phyloP scores from a whole-genome alignment of 2,329 filamentous ascomycete genomes.

The Aspergillus ibericus region DNA sequence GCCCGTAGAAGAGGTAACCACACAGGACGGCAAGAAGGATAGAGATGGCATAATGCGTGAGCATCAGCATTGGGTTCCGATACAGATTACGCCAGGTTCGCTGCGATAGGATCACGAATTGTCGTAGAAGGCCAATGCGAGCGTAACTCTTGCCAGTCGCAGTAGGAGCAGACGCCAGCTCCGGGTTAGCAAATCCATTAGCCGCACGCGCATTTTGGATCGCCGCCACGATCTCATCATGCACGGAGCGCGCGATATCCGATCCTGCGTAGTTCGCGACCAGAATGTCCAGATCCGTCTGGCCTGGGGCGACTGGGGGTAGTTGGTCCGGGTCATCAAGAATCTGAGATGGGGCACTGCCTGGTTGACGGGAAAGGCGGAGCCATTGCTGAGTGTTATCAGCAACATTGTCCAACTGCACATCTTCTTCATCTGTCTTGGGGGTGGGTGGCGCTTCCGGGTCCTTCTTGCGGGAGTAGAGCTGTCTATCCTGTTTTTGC shows the following conservation, averaged over 20 bases:
- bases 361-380: conserved; percentile 56
- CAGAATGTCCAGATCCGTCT: conserved; percentile 79
- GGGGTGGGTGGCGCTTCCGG: conserved; percentile 59
- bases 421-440: conserved; percentile 62
- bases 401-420: conserved; percentile 50
- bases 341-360: conserved; percentile 58
- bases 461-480: conserved; percentile 80
- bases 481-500: conserved; percentile 80
- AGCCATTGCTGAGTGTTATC: conserved; percentile 61
- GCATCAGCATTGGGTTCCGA: conserved; percentile 95
- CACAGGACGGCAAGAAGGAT: conserved; percentile 92
- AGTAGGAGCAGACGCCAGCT: conserved; percentile 47
- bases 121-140: conserved; percentile 73
- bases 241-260: conserved; percentile 70
- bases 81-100: conserved; percentile 97
- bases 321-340: conserved; percentile 68
- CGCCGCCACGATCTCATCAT: conserved; percentile 74
- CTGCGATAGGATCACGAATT: conserved; percentile 85
- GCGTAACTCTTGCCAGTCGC: conserved; percentile 76
- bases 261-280: conserved; percentile 75
- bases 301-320: conserved; percentile 59
- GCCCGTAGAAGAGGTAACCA: conserved; percentile 91
- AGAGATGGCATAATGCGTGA: conserved; percentile 96
- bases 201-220: conserved; percentile 64
- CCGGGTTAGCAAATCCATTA: conserved; percentile 64